Evolutionary conservation across 2,329 filamentous ascomycete species (phyloP), one percentile per base, ranked within the genome.

Genomic region (Penicillium sp.): DNA sequence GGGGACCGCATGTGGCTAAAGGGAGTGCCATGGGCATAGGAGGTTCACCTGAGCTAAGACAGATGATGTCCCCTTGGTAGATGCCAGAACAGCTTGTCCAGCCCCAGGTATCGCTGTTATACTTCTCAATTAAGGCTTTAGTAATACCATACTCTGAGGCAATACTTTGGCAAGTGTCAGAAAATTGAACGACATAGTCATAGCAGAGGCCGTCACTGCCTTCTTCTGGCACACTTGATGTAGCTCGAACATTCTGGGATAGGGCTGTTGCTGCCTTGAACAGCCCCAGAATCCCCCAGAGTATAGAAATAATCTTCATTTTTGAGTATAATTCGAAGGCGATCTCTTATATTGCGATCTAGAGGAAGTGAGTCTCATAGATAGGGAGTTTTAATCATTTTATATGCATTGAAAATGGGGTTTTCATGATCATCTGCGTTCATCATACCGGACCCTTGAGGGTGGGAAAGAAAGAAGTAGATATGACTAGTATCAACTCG

Each of bases 1-100:
- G 71, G 1, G 81, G 82, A 0, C 82, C 81, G 62, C 82, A 82
- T 0, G 73, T 59, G 13, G 76, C 75, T 47, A 76, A 73, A 1
- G 65, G 27, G 2, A 78, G 59, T 1, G 68, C 55, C 1, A 73
- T 67, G 1, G 79, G 80, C 66, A 81, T 72, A 0, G 78, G 77
- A 6, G 77, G 70, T 1, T 55, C 58, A 4, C 79, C 79, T 0
- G 62, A 59, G 55, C 76, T 78, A 0, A 81, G 60, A 55, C 79
- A 81, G 4, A 81, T 75, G 13, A 64, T 66, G 2, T 55, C 37
- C 1, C 70, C 69, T 16, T 62, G 51, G 21, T 60, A 56, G 5
- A 82, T 55, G 8, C 64, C 49, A 1, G 61, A 49, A 60, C 79
- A 82, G 7, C 74, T 76, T 4, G 39, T 62, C 75, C 76, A 81